Evolutionary conservation across 1,139 yeast genomes (phyloP), one percentile per base, ranked within the genome.

Genomic region (Saccharomycopsis hybrid): DNA sequence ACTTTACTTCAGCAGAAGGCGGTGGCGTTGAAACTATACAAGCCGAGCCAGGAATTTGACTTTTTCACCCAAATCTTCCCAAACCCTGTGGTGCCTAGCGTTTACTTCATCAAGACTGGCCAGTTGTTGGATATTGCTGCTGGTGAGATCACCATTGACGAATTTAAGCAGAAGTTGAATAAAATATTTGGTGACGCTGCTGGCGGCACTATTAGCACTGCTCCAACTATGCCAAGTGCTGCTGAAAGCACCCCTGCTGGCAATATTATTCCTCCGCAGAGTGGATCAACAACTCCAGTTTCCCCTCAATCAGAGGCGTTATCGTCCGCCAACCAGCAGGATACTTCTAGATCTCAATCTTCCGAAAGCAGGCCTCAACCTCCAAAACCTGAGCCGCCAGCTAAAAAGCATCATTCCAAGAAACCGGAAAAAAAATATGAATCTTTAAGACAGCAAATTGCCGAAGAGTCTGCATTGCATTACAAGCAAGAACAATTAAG

Each of bases 41-140:
- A 72, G 43, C 73, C 67, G n/a, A 65, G 80, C 0, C 60, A 60
- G 1, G 82, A 82, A 54, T 79, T 67, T 56, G 62, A 58, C 1
- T 68, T 67, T 56, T 80, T 83, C 57, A 66, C 70, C 43, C 78
- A 76, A 55, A 64, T 78, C 11, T 78, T 78, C 57, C 74, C 74
- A 0, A 67, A 69, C 32, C 69, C 72, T 36, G 59, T 58, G 1
- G 66, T 70, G 2, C 86, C 82, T 9, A 70, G 77, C 56, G 66
- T 76, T 54, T 76, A 68, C 62, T 67, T 78, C 48, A 69, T 82
- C 5, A 65, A 63, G 43, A 66, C 69, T 8, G 78, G 82, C 2
- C 61, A 67, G 41, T 64, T 80, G 7, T 57, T 77, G 43, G 78
- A 72, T 42, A 59, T 70, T 8, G 64, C 79, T 5, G 66, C 65